phyloP scores from a whole-genome alignment of 23 red algal species.

The Gracilaria caudata region DNA sequence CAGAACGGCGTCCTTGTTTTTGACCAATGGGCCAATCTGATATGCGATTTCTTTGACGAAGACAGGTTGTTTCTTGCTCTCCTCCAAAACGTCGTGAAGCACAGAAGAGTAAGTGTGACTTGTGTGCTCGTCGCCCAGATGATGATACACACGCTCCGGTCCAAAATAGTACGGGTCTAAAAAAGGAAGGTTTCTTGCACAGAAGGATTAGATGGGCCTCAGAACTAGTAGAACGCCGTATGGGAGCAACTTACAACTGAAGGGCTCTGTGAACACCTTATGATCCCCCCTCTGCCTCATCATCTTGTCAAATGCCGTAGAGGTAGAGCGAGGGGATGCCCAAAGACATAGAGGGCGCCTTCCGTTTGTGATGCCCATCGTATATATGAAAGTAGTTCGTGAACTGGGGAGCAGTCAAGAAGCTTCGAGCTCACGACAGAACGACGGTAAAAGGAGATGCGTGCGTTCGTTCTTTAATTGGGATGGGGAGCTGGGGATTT shows the following conservation, averaged over 20 bases:
- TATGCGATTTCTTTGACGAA: slow-evolving; percentile 28
- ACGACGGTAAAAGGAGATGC: too few relatives aligned
- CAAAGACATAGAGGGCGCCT: slow-evolving; percentile 16
- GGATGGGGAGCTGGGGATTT: too few relatives aligned
- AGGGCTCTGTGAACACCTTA: slow-evolving; percentile 17
- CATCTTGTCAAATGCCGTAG: slow-evolving; percentile 42
- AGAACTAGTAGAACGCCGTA: neutral
- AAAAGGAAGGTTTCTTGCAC: neutral
- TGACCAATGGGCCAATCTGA: neutral
- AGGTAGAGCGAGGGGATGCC: slow-evolving; percentile 10
- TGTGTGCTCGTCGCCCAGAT: neutral
- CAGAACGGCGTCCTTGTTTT: neutral
- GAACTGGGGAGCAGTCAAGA: neutral
- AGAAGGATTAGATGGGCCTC: neutral
- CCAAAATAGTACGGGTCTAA: slow-evolving; percentile 26
- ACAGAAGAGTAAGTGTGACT: neutral
- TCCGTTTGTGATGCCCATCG: neutral
- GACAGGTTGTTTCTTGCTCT: neutral
- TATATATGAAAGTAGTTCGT: neutral
- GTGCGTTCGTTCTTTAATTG: too few relatives aligned
- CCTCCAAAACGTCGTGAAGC: neutral
- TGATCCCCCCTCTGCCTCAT: slow-evolving; percentile 29
- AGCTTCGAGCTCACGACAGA: too few relatives aligned
- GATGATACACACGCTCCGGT: slow-evolving; percentile 23
- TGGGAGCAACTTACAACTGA: neutral